Percentiles rank a stretch among this genome's conserved stretches.
Evolutionary conservation across 1,139 yeast genomes (phyloP).

Genomic region (Yamadazyma sp.): DNA sequence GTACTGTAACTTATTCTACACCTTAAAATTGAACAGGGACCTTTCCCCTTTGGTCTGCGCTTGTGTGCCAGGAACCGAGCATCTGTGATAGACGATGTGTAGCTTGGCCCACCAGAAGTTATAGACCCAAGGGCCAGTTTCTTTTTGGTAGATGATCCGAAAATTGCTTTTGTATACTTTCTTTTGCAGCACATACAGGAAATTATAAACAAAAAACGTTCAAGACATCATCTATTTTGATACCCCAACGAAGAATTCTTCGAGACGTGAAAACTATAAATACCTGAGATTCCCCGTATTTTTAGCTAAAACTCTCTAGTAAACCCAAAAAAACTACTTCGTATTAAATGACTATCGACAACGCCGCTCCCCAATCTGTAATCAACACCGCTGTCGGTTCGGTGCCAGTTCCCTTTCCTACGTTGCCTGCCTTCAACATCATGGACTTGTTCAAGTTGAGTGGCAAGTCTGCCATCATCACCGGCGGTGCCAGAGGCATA

Average conservation of each 20-base stretch:
- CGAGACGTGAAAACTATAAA: slow-evolving; percentile 7
- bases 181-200: slow-evolving; percentile 3
- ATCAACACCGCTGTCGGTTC: slow-evolving; percentile 39
- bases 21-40: too few relatives aligned
- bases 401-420: slow-evolving; percentile 42
- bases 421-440: slow-evolving; percentile 27
- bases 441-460: slow-evolving; percentile 38
- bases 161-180: background rate
- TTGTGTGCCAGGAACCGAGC: too few relatives aligned
- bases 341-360: slow-evolving; percentile 19
- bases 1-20: too few relatives aligned
- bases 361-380: slow-evolving; percentile 18
- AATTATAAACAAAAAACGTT: background rate
- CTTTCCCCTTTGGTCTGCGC: too few relatives aligned
- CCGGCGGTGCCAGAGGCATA: slow-evolving; percentile 49
- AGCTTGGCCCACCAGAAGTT: too few relatives aligned
- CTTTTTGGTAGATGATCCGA: too few relatives aligned
- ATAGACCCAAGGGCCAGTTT: too few relatives aligned
- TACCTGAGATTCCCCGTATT: background rate
- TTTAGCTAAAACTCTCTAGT: too few relatives aligned
- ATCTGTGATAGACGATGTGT: too few relatives aligned
- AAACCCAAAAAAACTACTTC: too few relatives aligned
- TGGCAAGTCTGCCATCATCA: slow-evolving; percentile 40
- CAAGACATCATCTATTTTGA: slow-evolving; percentile 2
- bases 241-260: too few relatives aligned